Evolutionary conservation across 1,284 basidiomycete species (phyloP), one percentile per base, ranked within the genome.

Genomic region (Thelephora terrestris): DNA sequence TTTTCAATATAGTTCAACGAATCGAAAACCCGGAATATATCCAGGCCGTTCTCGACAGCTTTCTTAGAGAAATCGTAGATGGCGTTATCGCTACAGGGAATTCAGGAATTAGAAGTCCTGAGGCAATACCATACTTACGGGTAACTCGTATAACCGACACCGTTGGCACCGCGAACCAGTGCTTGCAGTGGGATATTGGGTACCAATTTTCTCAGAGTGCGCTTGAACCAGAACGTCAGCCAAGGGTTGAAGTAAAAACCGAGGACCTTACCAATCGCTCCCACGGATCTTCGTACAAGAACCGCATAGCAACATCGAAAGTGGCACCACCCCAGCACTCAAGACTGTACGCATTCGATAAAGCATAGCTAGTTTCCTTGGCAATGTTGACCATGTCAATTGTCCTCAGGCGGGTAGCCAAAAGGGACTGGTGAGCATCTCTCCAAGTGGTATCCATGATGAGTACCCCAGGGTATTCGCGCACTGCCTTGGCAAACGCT

Each of bases 271-370:
- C 87, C 71, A 99, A 73, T 59, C 96, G 82, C 67, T 98, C 95
- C 96, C 96, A 99, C 60, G 96, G 96, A 70, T 99, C 96, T 68
- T 99, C 96, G 67, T 99, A 98, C 64, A 99, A 73, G 87, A 99
- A 99, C 50, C 95, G 85, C 95, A 99, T 98, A 29, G 96, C 89
- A 45, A 99, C 96, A 67, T 99, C 96, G 63, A 99, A 99, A 4
- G 96, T 99, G 43, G 96, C 96, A 56, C 96, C 96, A 63, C 96
- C 96, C 96, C 96, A 99, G 76, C 95, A 98, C 67, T 99, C 96
- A 56, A 99, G 70, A 63, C 89, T 89, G 74, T 93, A 99, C 18
- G 96, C 91, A 62, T 98, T 99, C 46, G 91, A 81, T 47, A 99
- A 76, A 7, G 94, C 95, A 66, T 91, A 86, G 60, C 85, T 91